phyloP scores from a whole-genome alignment of 225 moss, liverwort and hornwort genomes.

The Pseudoscleropodium purum region DNA sequence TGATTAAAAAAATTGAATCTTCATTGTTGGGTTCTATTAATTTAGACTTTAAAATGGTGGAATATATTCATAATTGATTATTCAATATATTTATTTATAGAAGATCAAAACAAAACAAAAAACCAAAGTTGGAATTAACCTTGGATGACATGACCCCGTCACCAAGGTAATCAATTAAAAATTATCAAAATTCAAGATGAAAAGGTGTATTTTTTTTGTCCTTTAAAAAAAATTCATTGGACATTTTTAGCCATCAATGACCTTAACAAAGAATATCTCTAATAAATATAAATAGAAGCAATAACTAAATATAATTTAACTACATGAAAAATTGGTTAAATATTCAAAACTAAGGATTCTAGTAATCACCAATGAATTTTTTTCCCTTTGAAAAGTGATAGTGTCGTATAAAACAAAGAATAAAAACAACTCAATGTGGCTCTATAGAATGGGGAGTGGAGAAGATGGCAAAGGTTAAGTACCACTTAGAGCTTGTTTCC shows the following conservation, averaged over 20 bases:
- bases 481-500: rapidly evolving
- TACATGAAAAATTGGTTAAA: background rate
- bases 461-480: background rate
- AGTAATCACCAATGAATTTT: background rate
- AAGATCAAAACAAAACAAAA: background rate
- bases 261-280: background rate
- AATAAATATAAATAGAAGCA: background rate
- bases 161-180: background rate
- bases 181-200: background rate
- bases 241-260: background rate
- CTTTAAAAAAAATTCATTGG: background rate
- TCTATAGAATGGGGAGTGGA: background rate
- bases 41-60: background rate
- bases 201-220: background rate
- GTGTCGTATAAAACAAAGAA: background rate
- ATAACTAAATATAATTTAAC: background rate
- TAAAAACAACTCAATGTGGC: rapidly evolving
- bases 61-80: background rate
- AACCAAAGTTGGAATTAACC: background rate
- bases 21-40: rapidly evolving
- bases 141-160: rapidly evolving
- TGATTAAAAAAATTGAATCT: background rate
- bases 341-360: background rate
- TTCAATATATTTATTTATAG: background rate
- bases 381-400: background rate